A percentile compares a stretch with the other conserved stretches of the same genome.
phyloP scores from a whole-genome alignment of 345 rosid species.

The Gossypium sturtianum region DNA sequence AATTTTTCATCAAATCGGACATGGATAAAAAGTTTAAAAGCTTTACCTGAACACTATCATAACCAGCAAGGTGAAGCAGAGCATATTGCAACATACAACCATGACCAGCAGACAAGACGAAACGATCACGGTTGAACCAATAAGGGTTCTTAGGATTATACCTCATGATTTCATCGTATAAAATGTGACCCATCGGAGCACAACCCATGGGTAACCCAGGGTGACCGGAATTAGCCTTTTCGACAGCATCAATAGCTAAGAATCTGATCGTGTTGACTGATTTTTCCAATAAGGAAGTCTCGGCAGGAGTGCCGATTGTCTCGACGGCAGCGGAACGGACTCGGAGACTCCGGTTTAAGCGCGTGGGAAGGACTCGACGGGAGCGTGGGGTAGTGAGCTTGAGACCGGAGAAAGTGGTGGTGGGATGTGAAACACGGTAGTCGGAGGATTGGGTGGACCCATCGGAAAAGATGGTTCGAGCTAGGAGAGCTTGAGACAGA shows the following conservation, averaged over 20 bases:
- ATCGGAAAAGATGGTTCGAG: slow-evolving; percentile 43
- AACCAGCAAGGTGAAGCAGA: slow-evolving; percentile 92
- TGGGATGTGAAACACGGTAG: slow-evolving; percentile 34
- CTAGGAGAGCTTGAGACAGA: slow-evolving; percentile 52
- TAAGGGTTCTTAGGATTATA: slow-evolving; percentile 93
- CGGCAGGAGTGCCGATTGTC: slow-evolving; percentile 48
- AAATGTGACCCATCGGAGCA: slow-evolving; percentile 86
- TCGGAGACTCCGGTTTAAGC: background rate
- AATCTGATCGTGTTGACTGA: slow-evolving; percentile 84
- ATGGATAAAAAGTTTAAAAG: no score
- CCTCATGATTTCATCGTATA: slow-evolving; percentile 87
- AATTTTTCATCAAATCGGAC: background rate
- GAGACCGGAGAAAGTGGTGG: slow-evolving; percentile 43
- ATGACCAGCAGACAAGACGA: slow-evolving; percentile 93
- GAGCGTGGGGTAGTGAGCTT: slow-evolving; percentile 29
- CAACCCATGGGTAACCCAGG: slow-evolving; percentile 99
- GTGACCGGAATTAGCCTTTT: slow-evolving; percentile 95
- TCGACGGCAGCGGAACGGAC: background rate
- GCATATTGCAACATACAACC: slow-evolving; percentile 97
- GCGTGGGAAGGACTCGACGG: background rate
- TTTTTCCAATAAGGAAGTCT: slow-evolving; percentile 56
- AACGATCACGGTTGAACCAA: slow-evolving; percentile 97
- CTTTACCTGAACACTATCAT: slow-evolving; percentile 72
- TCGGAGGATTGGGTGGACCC: slow-evolving; percentile 35
- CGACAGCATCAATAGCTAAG: slow-evolving; percentile 85